Evolutionary conservation across 2,329 filamentous ascomycete genomes (phyloP).

Genomic region (Exophiala alcalophila): DNA sequence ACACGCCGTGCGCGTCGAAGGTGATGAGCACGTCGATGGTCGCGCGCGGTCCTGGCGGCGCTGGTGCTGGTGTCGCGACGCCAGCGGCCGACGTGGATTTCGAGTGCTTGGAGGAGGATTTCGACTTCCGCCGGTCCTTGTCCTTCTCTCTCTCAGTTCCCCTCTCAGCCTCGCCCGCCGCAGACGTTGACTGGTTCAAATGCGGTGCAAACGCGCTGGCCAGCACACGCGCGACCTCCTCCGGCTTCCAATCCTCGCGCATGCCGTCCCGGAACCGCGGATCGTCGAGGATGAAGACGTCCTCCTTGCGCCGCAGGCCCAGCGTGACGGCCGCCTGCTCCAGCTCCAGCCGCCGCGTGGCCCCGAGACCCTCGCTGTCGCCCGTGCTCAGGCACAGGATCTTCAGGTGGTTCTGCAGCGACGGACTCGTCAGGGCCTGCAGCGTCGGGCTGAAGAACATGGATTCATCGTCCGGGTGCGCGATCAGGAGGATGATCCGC

Average conservation of each 20-base stretch:
- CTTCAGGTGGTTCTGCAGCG: slow-evolving; percentile 83
- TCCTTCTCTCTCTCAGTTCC: slow-evolving; percentile 23
- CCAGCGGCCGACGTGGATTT: slow-evolving; percentile 14
- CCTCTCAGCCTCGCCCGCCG: slow-evolving; percentile 36
- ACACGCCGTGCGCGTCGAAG: slow-evolving; percentile 80
- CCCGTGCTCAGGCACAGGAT: slow-evolving; percentile 89
- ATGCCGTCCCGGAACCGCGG: slow-evolving; percentile 83
- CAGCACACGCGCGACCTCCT: slow-evolving; percentile 67
- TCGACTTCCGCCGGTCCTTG: slow-evolving; percentile 19
- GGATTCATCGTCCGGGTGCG: slow-evolving; percentile 96
- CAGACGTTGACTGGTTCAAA: slow-evolving; percentile 39
- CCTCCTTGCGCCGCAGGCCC: slow-evolving; percentile 69
- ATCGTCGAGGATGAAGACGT: slow-evolving; percentile 82
- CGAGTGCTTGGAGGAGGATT: slow-evolving; percentile 21
- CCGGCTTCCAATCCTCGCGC: slow-evolving; percentile 71
- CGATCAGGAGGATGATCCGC: slow-evolving; percentile 87
- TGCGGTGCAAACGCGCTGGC: slow-evolving; percentile 70
- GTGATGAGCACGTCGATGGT: slow-evolving; percentile 81
- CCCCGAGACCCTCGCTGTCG: slow-evolving; percentile 81
- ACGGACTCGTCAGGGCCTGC: slow-evolving; percentile 75
- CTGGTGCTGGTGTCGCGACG: slow-evolving; percentile 1
- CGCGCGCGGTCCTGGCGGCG: slow-evolving; percentile 46
- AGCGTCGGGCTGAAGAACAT: slow-evolving; percentile 98
- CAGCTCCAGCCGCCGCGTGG: slow-evolving; percentile 78
- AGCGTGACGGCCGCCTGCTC: slow-evolving; percentile 73